Evolutionary conservation across 2,329 filamentous ascomycete species (phyloP).

Genomic region (Beauveria bassiana): DNA sequence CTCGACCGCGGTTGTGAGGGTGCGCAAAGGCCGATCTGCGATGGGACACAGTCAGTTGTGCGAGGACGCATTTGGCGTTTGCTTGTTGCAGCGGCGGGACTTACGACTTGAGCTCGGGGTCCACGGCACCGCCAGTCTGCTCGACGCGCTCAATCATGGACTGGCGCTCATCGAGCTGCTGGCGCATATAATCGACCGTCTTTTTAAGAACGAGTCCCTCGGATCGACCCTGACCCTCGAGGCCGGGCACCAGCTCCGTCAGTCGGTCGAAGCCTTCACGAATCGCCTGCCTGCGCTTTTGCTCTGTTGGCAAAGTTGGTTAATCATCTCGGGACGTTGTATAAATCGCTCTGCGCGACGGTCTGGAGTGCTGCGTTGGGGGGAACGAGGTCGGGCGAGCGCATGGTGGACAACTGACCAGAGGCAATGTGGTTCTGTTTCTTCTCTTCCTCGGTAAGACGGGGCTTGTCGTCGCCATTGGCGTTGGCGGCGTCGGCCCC

Average conservation of each 20-base stretch:
- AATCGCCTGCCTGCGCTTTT: conserved; percentile 54
- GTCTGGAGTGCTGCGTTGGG: background rate
- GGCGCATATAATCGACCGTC: conserved; percentile 58
- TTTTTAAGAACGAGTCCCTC: conserved; percentile 75
- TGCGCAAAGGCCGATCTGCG: background rate
- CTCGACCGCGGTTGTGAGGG: conserved; percentile 9
- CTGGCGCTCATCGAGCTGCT: conserved; percentile 51
- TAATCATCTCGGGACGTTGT: too few species aligned
- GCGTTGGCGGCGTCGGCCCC: conserved; percentile 18
- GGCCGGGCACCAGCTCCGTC: conserved; percentile 70
- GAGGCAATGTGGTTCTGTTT: conserved; percentile 49
- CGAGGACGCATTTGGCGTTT: too few species aligned
- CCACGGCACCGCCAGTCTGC: conserved; percentile 48
- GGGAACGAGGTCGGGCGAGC: background rate
- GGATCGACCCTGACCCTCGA: conserved; percentile 75
- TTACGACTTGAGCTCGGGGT: conserved; percentile 37
- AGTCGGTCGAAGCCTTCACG: conserved; percentile 77
- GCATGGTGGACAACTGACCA: conserved; percentile 27
- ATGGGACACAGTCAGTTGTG: background rate
- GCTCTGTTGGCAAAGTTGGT: conserved; percentile 23
- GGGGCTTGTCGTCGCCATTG: conserved; percentile 37
- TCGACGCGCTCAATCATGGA: conserved; percentile 52
- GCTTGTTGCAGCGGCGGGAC: conserved; percentile 10
- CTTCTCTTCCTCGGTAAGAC: conserved; percentile 46
- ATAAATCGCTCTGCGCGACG: background rate